phyloP scores from a whole-genome alignment of 2,329 filamentous ascomycete genomes.

The Clarireedia homoeocarpa region DNA sequence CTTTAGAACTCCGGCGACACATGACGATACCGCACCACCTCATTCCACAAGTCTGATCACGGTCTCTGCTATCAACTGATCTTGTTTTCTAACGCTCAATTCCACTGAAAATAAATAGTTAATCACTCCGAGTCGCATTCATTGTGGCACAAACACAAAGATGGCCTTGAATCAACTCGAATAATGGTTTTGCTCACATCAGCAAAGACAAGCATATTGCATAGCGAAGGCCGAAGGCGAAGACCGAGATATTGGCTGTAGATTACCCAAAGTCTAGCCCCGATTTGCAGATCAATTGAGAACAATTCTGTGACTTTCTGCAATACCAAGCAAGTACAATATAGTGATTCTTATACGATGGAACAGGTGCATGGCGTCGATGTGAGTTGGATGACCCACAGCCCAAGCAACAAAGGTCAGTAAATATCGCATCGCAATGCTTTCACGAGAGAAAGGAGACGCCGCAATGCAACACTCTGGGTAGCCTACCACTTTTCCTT shows the following conservation, averaged over 20 bases:
- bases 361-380: constrained; percentile 29
- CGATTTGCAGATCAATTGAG: neutral
- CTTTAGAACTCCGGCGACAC: neutral
- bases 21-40: neutral
- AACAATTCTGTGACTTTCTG: neutral
- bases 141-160: constrained; percentile 4
- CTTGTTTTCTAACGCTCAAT: neutral
- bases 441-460: neutral
- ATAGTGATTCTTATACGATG: constrained; percentile 17
- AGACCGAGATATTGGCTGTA: neutral
- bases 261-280: neutral
- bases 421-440: constrained; percentile 3
- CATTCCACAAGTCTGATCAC: neutral
- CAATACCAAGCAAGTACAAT: neutral
- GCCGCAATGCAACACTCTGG: constrained; percentile 5
- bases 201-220: constrained; percentile 4
- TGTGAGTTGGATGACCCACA: constrained; percentile 30
- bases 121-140: constrained; percentile 1
- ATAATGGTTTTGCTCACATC: constrained; percentile 8
- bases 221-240: neutral
- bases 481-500: neutral
- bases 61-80: neutral
- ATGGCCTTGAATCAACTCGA: constrained; percentile 2
- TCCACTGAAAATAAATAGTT: neutral
- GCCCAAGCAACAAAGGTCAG: constrained; percentile 25